phyloP scores from a whole-genome alignment of 139 green algal genomes.

The Tetraselmis chui region DNA sequence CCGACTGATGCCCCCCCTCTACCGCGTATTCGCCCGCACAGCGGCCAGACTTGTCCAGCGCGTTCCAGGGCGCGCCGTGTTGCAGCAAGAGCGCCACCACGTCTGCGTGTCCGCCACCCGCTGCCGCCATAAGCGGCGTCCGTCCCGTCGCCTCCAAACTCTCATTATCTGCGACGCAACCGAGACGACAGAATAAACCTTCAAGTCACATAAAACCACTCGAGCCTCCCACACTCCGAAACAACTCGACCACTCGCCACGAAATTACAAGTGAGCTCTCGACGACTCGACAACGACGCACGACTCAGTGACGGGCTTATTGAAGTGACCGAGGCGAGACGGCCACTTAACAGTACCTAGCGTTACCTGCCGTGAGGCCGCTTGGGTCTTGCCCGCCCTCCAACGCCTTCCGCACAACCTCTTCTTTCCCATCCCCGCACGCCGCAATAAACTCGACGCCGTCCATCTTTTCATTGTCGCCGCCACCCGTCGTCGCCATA shows the following conservation, averaged over 20 bases:
- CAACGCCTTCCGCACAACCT: not conserved
- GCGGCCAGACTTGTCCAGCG: conserved; percentile 33
- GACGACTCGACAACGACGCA: no score
- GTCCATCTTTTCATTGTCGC: not conserved
- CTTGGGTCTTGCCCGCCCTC: not conserved
- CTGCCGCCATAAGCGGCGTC: conserved; percentile 16
- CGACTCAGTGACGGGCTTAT: no score
- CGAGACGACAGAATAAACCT: no score
- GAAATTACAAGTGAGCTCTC: no score
- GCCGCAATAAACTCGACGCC: not conserved
- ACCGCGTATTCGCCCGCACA: conserved; percentile 47
- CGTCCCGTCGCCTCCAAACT: not conserved
- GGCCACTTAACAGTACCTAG: no score
- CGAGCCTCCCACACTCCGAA: no score
- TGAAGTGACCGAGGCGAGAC: no score
- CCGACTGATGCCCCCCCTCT: conserved; percentile 20
- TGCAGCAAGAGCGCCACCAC: conserved; percentile 52
- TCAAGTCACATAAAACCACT: no score
- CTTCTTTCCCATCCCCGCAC: not conserved
- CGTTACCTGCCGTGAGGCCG: not conserved
- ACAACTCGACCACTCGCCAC: no score
- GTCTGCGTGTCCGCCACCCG: conserved; percentile 28
- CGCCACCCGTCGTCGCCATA: not conserved
- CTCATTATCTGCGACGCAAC: not conserved
- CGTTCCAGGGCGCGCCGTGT: conserved; percentile 25